Evolutionary conservation across 805 yeast species (phyloP), one percentile per base, ranked within the genome.

Genomic region (Candida lessepsii): DNA sequence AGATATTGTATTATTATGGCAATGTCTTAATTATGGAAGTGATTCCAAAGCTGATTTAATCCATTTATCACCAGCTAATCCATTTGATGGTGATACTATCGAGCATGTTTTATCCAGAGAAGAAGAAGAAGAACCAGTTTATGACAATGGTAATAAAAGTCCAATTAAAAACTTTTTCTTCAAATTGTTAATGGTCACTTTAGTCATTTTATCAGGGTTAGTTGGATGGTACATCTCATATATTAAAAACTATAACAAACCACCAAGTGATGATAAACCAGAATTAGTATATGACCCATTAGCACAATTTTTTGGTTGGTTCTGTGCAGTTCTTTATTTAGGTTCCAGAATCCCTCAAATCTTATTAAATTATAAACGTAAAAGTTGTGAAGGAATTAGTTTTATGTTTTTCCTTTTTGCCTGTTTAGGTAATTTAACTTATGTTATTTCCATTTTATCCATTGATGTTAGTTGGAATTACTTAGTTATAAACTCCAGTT

Each of bases 301-400:
- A 48, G 98, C 96, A 1, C 99, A 91, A 63, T 59, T 79, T 29
- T 88, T 89, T 60, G 99, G 99, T 26, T 78, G 83, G 83, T 57
- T 77, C 28, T 83, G 90, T 66, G 93, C 95, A 6, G 57, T 68
- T 1, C 67, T 86, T 29, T 86, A 86, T 54, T 64, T 91, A 45
- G 96, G 96, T 2, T 90, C 98, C 13, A 73, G 99, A 52, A 64
- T 93, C 20, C 99, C 99, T 1, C 99, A 93, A 65, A 87, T 93
- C 39, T 60, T 87, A 43, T 72, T 91, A 45, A 93, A 93, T 63
- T 87, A 74, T 56, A 73, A 82, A 58, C 76, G 97, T 56, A 90
- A 89, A 63, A 84, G 95, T 2, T 89, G 96, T 58, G 98, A 93
- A 46, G 98, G 98, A 17, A 86, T 91, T 35, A 87, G 96, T 9